These are phyloP conservation scores for Linnemannia schmuckeri DNA, from an alignment of 192 early-diverging fungal species.

Conservation along the genomic window DNA sequence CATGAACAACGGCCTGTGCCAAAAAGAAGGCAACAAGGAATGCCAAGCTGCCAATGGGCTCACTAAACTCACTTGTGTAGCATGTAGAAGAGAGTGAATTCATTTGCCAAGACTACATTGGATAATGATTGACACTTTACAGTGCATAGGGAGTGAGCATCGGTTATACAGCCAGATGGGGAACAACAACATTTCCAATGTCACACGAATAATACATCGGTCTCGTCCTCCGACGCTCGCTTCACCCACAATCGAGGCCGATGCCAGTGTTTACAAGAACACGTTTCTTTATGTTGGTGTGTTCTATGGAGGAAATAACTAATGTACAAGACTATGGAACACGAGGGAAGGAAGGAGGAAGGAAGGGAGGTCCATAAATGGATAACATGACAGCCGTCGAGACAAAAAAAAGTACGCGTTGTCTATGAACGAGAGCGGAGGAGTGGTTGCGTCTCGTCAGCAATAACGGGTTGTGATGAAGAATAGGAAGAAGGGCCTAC, in stretches of 20 bases:
- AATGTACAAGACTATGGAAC: slow-evolving; percentile 10
- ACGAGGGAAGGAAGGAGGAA: background rate
- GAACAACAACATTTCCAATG: background rate
- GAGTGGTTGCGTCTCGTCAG: slow-evolving; percentile 24
- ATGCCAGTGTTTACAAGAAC: background rate
- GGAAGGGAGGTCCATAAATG: background rate
- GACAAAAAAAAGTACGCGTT: background rate
- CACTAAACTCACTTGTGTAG: background rate
- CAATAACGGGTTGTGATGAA: background rate
- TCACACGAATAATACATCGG: background rate
- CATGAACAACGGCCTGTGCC: background rate
- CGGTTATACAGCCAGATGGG: background rate
- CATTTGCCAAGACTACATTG: background rate
- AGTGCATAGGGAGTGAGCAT: background rate
- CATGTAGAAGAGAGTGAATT: background rate
- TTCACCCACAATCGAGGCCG: background rate
- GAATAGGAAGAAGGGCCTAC: background rate
- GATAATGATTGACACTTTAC: background rate
- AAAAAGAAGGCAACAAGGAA: background rate
- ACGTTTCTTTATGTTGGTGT: background rate
- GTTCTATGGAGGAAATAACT: background rate
- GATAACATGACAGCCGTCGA: too few species aligned
- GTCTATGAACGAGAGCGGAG: background rate
- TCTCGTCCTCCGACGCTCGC: background rate
- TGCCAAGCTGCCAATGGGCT: slow-evolving; percentile 2